Base-by-base conservation (phyloP, 805 yeast species). In the Kuraishia ogatae region DNA sequence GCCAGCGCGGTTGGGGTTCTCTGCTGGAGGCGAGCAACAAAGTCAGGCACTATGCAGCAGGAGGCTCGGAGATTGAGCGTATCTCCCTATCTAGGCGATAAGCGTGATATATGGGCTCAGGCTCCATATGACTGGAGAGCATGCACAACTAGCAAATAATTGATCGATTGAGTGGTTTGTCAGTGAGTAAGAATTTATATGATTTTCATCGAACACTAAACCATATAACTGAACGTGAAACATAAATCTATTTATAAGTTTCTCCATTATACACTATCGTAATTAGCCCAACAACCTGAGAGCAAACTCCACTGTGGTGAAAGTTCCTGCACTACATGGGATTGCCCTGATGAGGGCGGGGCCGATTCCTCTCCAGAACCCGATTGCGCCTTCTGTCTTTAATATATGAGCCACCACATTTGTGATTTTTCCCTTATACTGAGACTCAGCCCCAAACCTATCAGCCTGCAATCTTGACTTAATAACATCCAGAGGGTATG, bases 221-320 rank as follows among this genome's bases (percentile, higher is more conserved):
- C 5, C 10, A 26, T 6, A 26, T 26, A 26, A 6, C 29, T 26
- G 10, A 6, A 26, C 5, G 29, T 26, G 29, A 26, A 6, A 26
- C 5, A 10, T 26, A 10, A 26, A 26, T 26, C 8, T 35, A 35
- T 35, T 15, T 7, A 48, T 13, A 10, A 48, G 7, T 13, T 24
- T 48, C n/a, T 48, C 7, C 29, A 35, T 8, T 35, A 15, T 15
- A 11, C 17, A 15, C 17, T 3, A 13, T 35, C 15, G 15, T 28
- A 15, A 4, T 61, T 63, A 83, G 4, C 80, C 82, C 71, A 83
- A 66, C 15, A 79, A 47, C 53, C 93, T 69, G 57, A 86, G 66
- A 0, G 89, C 84, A 55, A 81, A 71, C 63, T 86, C 93, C 2
- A 86, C 92, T 15, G 86, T 81, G 2, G 91, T 88, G 73, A 86